Conservation (phyloP, 139 green algal genomes). For the Pleodorina starrii region DNA sequence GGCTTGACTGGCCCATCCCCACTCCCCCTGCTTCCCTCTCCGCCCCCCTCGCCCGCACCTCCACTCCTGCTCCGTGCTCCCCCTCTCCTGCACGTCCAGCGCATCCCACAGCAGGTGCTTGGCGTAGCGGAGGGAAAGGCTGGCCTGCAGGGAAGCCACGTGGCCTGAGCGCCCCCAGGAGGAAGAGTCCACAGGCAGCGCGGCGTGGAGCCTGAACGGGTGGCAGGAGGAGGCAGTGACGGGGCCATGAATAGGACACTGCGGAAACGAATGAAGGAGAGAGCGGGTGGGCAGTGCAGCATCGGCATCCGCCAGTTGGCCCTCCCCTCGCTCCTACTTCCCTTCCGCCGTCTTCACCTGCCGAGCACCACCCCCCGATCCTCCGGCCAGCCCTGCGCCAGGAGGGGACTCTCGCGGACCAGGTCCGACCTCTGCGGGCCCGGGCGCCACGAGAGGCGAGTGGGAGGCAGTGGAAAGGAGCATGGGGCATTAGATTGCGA, state of each 20-base stretch:
- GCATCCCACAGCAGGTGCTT: conserved; percentile 17
- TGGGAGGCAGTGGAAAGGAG: not conserved
- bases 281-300: too few species aligned
- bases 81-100: not conserved
- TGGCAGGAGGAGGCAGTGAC: not conserved
- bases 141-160: not conserved
- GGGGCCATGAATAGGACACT: not conserved
- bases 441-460: not conserved
- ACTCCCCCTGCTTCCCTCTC: too few species aligned
- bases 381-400: not conserved
- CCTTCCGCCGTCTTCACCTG: not conserved
- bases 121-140: not conserved
- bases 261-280: too few species aligned
- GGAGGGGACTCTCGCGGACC: not conserved
- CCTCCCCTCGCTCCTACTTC: too few species aligned
- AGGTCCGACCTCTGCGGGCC: not conserved
- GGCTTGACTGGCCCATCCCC: too few species aligned
- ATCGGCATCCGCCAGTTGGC: too few species aligned
- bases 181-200: not conserved
- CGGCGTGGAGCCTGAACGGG: not conserved
- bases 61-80: conserved; percentile 21
- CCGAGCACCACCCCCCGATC: not conserved
- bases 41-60: not conserved
- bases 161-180: not conserved
- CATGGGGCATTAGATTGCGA: too few species aligned